Evolutionary conservation across 1,139 yeast genomes (phyloP), one percentile per base, ranked within the genome.

Genomic region (Casaregolazyma lundiana): DNA sequence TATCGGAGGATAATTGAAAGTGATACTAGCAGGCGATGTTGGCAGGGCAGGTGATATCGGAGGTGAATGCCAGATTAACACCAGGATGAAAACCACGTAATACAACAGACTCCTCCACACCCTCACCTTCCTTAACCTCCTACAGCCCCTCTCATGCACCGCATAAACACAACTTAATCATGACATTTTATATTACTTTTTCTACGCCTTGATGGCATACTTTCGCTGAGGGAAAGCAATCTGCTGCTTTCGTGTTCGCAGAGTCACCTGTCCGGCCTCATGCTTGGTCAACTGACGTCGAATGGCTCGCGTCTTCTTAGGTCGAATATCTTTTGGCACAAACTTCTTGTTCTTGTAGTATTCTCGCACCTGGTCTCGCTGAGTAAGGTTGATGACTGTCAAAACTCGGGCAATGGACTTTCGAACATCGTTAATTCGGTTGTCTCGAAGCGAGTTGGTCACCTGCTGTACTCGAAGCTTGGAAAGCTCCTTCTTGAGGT

Each of bases 221-320:
- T 85, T 85, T 85, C 96, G 89, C 78, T 84, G 90, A 75, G 98
- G 97, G 95, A 84, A 88, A 76, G 97, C 95, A 69, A 81, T 79
- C 71, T 81, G 81, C 77, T 79, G 84, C 88, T 92, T 92, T 77
- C 81, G 81, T 69, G 90, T 89, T 80, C 86, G 89, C 66, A 76
- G 84, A 70, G 97, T 90, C 74, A 77, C 75, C 73, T 77, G 76
- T 64, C 80, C 69, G 71, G 86, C 82, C 78, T 92, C 97, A 75
- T 76, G 75, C 71, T 84, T 79, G 73, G 97, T 82, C 72, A 92
- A 82, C 73, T 83, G 81, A 82, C 97, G 88, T 86, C 98, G 90
- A 76, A 92, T 78, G 75, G 98, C 97, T 84, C 97, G 92, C 77
- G 98, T 92, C 85, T 92, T 87, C 90, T 92, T 92, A 69, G 88